phyloP scores from a whole-genome alignment of 495 filamentous ascomycete genomes.

The Bacidia gigantensis region DNA sequence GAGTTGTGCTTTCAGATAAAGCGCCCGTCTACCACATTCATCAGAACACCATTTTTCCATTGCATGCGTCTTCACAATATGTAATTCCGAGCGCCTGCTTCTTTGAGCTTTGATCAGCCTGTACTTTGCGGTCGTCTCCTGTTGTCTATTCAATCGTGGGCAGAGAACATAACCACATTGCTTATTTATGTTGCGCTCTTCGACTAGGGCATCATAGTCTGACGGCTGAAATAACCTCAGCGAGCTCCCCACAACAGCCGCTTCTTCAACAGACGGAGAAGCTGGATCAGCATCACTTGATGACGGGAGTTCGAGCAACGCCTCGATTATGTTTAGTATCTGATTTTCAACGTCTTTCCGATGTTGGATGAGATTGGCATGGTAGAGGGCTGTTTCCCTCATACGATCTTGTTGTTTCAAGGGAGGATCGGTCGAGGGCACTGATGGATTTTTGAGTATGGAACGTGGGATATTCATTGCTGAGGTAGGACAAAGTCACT shows the following conservation, averaged over 20 bases:
- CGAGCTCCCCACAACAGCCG: conserved; percentile 38
- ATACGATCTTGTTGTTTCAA: conserved; percentile 31
- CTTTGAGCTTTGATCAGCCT: conserved; percentile 38
- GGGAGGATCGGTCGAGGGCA: background rate
- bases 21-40: conserved; percentile 58
- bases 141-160: conserved; percentile 36
- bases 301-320: conserved; percentile 49
- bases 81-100: conserved; percentile 39
- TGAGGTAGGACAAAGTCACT: background rate
- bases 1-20: conserved; percentile 80
- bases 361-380: conserved; percentile 65
- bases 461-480: background rate
- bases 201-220: conserved; percentile 76
- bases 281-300: conserved; percentile 38
- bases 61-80: conserved; percentile 48
- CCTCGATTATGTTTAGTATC: conserved; percentile 55
- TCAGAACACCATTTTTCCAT: conserved; percentile 82
- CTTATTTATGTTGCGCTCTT: conserved; percentile 68
- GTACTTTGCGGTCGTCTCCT: conserved; percentile 30
- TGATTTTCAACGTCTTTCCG: conserved; percentile 57
- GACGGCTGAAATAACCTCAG: conserved; percentile 61
- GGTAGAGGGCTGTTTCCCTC: conserved; percentile 54
- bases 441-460: background rate
- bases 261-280: conserved; percentile 44
- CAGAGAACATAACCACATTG: conserved; percentile 79